Evolutionary conservation across 2,329 filamentous ascomycete genomes (phyloP), one percentile per base, ranked within the genome.

Genomic region (Microsporum ferrugineum): DNA sequence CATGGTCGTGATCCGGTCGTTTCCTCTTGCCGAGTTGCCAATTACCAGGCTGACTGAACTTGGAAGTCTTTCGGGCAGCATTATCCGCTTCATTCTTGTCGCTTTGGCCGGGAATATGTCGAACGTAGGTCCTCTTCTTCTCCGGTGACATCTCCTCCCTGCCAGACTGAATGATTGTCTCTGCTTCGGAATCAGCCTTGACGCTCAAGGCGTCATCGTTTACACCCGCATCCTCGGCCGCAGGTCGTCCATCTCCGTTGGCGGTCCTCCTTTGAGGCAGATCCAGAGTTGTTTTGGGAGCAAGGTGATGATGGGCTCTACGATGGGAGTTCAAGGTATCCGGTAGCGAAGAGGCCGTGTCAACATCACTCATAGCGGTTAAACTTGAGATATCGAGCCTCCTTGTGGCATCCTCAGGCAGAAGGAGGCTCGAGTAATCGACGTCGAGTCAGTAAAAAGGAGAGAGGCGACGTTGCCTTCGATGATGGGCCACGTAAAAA

Each of bases 331-430:
- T 36, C 23, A 49, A 27, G 29, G 59, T 38, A 17, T 58, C 36
- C 57, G 62, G 53, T 51, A 63, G 58, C 34, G 60, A 69, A 64
- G 72, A 68, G 66, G 72, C 70, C 66, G 72, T 69, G 63, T 75
- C 75, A 67, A 72, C 75, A 76, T 77, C 74, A 76, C 73, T 77
- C 75, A 77, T 77, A 75, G 73, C 74, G 75, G 71, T 73, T 75
- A 68, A 71, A 73, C 69, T 73, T 68, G 72, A 72, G 67, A 66
- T 69, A 66, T 69, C 68, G 68, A 63, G 62, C 65, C 73, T 68
- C 71, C 69, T 72, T 66, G 75, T 75, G 72, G 75, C 75, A 76
- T 76, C 72, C 74, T 76, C 68, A 57, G 17, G 55, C 55, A 23
- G 17, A 43, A 17, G 39, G 29, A 17, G 36, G 39, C 55, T 57